Evolutionary conservation across 768 basidiomycete genomes (phyloP).

Genomic region (Trametes maxima): DNA sequence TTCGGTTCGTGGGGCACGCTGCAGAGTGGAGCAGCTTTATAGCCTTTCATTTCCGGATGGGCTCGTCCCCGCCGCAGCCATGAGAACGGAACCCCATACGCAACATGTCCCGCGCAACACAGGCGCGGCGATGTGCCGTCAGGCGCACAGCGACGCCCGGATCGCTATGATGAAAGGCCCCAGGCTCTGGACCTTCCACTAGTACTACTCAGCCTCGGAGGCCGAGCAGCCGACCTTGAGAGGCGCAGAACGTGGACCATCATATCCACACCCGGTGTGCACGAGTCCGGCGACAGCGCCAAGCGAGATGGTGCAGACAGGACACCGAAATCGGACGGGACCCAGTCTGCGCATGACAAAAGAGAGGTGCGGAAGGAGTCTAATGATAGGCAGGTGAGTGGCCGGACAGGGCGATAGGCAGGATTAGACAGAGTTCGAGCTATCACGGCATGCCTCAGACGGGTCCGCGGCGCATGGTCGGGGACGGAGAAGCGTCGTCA

Average conservation of each 20-base stretch:
- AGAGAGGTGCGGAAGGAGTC: conserved; percentile 14
- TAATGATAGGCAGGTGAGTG: conserved; percentile 14
- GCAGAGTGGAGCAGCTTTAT: too few species aligned
- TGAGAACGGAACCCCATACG: conserved; percentile 15
- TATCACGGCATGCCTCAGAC: conserved; percentile 3
- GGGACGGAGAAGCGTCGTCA: conserved; percentile 13
- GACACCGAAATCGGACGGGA: conserved; percentile 6
- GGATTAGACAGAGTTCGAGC: neutral
- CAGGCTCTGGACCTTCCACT: too few species aligned
- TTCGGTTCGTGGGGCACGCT: neutral
- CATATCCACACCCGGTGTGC: neutral
- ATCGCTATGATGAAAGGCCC: neutral
- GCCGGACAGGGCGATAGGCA: conserved; percentile 1
- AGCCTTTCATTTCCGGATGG: conserved; percentile 2
- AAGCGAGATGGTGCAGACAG: neutral
- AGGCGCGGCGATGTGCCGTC: neutral
- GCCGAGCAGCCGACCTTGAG: neutral
- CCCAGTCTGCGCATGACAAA: conserved; percentile 8
- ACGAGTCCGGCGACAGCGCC: neutral
- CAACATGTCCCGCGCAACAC: conserved; percentile 8
- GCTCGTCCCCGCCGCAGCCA: conserved; percentile 5
- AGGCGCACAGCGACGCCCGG: neutral
- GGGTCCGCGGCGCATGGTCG: conserved; percentile 10
- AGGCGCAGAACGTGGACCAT: neutral
- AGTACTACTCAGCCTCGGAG: neutral